A percentile compares a stretch with the other conserved stretches of the same genome.
phyloP scores from a whole-genome alignment of 768 basidiomycete species.

The Auriscalpium orientale region DNA sequence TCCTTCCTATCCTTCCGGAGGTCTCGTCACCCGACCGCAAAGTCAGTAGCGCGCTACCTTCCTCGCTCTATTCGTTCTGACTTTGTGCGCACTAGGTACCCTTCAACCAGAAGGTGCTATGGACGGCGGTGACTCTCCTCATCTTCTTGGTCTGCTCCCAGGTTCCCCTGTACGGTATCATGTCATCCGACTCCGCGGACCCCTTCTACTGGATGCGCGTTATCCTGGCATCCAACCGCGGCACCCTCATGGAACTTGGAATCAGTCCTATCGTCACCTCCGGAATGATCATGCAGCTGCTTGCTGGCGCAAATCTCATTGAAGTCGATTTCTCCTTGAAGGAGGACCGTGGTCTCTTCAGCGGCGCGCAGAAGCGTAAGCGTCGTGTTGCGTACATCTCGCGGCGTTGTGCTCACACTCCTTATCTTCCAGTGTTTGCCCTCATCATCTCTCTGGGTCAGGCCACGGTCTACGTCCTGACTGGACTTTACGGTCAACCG shows the following conservation, averaged over 20 bases:
- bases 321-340: slow-evolving; percentile 97
- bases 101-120: slow-evolving; percentile 97
- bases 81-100: slow-evolving; percentile 54
- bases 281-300: slow-evolving; percentile 99
- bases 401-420: background rate
- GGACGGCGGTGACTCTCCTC: slow-evolving; percentile 98
- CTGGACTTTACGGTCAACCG: slow-evolving; percentile 94
- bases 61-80: slow-evolving; percentile 1
- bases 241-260: slow-evolving; percentile 98
- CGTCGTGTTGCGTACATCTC: slow-evolving; percentile 9
- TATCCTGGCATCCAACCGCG: slow-evolving; percentile 96
- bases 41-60: slow-evolving; percentile 35
- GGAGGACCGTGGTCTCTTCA: slow-evolving; percentile 93
- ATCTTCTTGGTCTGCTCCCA: slow-evolving; percentile 99
- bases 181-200: slow-evolving; percentile 98
- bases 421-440: slow-evolving; percentile 68
- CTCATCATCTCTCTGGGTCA: slow-evolving; percentile 95
- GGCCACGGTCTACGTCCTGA: slow-evolving; percentile 93
- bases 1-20: slow-evolving; percentile 94
- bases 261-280: slow-evolving; percentile 97
- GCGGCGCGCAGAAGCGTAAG: slow-evolving; percentile 94
- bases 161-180: slow-evolving; percentile 98
- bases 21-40: slow-evolving; percentile 97
- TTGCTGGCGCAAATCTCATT: slow-evolving; percentile 95
- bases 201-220: slow-evolving; percentile 99